Evolutionary conservation across 2,329 filamentous ascomycete genomes (phyloP), one percentile per base, ranked within the genome.

Genomic region (Penicillium sp.): DNA sequence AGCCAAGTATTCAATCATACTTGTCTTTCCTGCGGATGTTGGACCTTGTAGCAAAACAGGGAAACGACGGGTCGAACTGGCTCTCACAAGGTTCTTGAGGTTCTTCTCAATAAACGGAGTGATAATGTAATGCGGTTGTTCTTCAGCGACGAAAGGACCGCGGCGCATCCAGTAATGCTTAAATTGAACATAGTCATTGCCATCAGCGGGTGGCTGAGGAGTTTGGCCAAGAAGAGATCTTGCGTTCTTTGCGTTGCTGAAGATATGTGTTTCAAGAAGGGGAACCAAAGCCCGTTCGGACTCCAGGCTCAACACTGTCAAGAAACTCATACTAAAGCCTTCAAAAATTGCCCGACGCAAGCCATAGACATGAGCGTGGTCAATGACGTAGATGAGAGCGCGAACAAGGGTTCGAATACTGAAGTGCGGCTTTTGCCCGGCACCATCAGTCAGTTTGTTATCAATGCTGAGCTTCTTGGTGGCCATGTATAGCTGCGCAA

Each of bases 1-100:
- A n/a, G 96, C 93, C 37, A 99, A 83, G 72, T 96, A 97, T 75
- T 98, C 93, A 43, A 99, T 96, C 95, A 99, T 99, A 75, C 93
- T 98, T 0, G 95, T 99, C 77, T 99, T 99, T 62, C 95, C 95
- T 13, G 93, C 91, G 5, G 96, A 99, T 0, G 95, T 99, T 13
- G 96, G 95, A 3, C 95, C 95, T 75, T 99, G 95, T 21, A 99
- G 90, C 10, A 99, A 82, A 49, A 99, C 91, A 0, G 95, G 96
- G 72, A 96, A 99, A 49, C 90, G 86, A 35, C 92, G 82, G 4
- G 93, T 99, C 0, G 93, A 98, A 16, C 92, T 92, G 3, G 95
- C 96, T 69, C 96, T 85, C 11, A 98, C 93, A 27, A 99, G 78
- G 67, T 99, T 99, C 65, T 97, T 86, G 63, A 99, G 82, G 64